These are phyloP conservation scores for Trichophyton benhamiae DNA, from an alignment of 2,329 filamentous ascomycete species.

Conservation along the genomic window DNA sequence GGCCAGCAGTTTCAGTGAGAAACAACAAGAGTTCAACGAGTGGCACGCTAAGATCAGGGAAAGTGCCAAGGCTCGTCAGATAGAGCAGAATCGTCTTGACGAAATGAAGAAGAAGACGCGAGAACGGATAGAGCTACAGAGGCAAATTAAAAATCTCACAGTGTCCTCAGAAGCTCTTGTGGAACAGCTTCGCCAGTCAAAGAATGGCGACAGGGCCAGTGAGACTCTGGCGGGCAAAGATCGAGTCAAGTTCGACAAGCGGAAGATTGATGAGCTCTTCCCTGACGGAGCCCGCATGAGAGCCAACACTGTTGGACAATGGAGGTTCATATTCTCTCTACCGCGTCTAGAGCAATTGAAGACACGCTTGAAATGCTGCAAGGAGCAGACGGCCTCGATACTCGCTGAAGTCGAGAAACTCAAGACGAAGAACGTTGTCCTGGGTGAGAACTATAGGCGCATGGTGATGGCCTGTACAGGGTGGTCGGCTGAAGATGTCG, in stretches of 20 bases:
- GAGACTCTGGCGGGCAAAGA: neutral
- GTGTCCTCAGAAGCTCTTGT: slow-evolving; percentile 49
- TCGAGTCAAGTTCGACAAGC: neutral
- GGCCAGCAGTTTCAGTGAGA: slow-evolving; percentile 65
- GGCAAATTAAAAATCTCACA: slow-evolving; percentile 67
- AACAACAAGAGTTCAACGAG: slow-evolving; percentile 70
- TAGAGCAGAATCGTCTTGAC: slow-evolving; percentile 63
- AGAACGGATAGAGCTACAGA: slow-evolving; percentile 49
- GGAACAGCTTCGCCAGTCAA: slow-evolving; percentile 28
- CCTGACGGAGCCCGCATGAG: slow-evolving; percentile 10
- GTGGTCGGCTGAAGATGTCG: slow-evolving; percentile 65
- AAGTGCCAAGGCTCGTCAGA: slow-evolving; percentile 64
- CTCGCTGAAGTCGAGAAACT: slow-evolving; percentile 56
- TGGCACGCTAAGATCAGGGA: slow-evolving; percentile 71
- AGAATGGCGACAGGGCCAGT: neutral
- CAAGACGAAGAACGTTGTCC: slow-evolving; percentile 65
- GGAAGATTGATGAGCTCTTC: neutral
- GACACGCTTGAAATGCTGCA: slow-evolving; percentile 58
- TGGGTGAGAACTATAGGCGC: slow-evolving; percentile 76
- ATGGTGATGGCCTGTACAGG: slow-evolving; percentile 80
- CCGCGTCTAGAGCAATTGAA: slow-evolving; percentile 51
- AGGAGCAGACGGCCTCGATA: slow-evolving; percentile 54
- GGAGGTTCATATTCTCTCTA: slow-evolving; percentile 38
- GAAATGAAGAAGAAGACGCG: slow-evolving; percentile 54
- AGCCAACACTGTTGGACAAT: slow-evolving; percentile 30